Evolutionary conservation across 768 basidiomycete genomes (phyloP), one percentile per base, ranked within the genome.

Genomic region (Hemileccinum impolitum): DNA sequence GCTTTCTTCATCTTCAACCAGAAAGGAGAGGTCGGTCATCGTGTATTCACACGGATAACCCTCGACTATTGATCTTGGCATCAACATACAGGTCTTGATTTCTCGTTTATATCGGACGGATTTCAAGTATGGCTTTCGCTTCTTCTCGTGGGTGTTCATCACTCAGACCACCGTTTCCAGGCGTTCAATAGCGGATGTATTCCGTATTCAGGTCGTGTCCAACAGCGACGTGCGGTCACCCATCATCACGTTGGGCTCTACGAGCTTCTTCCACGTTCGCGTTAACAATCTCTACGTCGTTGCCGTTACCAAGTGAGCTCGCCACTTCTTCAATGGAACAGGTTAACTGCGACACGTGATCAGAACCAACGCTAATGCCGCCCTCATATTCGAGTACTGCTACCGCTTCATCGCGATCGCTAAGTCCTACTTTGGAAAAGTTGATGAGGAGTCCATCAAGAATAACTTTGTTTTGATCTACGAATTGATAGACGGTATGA

Each of bases 1-100:
- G 94, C 90, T 41, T 97, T 97, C 82, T 97, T 98, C 71, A 92
- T 97, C 50, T 96, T 97, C 78, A 99, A 97, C 66, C 93, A 94
- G 70, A 97, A 98, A 70, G 96, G 96, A 69, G 96, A 98, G 81
- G 95, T 94, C 48, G 35, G 80, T 64, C 25, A n/a, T 6, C 3
- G n/a, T 5, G 13, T 12, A 8, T 46, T n/a, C 9, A n/a, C 17
- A 14, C 17, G 7, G 13, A 36, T 14, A 11, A 32, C 18, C 23
- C 6, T 23, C 23, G 3, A 3, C 7, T 32, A 38, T 32, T 51
- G 51, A 53, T 54, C 50, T 38, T 41, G 39, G 39, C 32, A 45
- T 43, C 39, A 14, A 35, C 17, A 30, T 26, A 30, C 34, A 94
- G 92, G 90, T 98, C 60, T 79, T 99, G 60, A 99, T 98, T 64